phyloP scores from a whole-genome alignment of 208 protist species.

The Leptomonas pyrrhocoris region DNA sequence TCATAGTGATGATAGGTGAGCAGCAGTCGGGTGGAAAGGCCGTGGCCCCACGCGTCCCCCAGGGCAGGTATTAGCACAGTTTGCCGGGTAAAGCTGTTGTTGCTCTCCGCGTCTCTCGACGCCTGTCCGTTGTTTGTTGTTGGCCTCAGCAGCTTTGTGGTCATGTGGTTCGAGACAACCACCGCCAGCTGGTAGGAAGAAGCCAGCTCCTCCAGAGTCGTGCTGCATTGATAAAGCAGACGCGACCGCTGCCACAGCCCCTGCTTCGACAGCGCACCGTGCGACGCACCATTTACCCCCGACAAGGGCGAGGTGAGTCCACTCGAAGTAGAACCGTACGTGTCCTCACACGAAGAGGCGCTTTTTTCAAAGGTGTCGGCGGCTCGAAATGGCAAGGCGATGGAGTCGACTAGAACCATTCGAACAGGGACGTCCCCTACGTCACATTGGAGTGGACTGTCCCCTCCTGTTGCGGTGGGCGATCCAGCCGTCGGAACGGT shows the following conservation, averaged over 20 bases:
- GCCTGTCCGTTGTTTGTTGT: not conserved
- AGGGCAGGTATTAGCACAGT: conserved; percentile 67
- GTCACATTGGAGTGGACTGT: not conserved
- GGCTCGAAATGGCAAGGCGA: conserved; percentile 83
- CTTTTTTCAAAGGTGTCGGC: conserved; percentile 21
- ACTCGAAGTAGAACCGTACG: not conserved
- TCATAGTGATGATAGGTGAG: conserved; percentile 74
- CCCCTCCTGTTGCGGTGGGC: not conserved
- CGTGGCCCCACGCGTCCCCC: conserved; percentile 72
- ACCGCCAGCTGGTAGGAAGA: conserved; percentile 48
- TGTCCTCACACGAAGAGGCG: not conserved
- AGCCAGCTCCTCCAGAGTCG: conserved; percentile 59
- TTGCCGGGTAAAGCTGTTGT: not conserved
- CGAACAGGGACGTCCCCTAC: conserved; percentile 24
- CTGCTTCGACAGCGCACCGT: conserved; percentile 6
- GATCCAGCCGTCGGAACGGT: not conserved
- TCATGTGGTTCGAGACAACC: conserved; percentile 90
- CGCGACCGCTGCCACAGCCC: conserved; percentile 52
- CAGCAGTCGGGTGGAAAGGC: conserved; percentile 55
- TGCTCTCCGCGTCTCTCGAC: not conserved
- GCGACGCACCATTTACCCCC: not conserved
- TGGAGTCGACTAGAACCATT: conserved; percentile 88
- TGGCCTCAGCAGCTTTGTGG: conserved; percentile 38
- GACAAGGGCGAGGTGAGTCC: too few relatives aligned
- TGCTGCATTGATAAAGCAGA: conserved; percentile 63